Evolutionary conservation across 176 grass and related monocot genomes (phyloP).

Genomic region (Ampelocalamus luodianensis): DNA sequence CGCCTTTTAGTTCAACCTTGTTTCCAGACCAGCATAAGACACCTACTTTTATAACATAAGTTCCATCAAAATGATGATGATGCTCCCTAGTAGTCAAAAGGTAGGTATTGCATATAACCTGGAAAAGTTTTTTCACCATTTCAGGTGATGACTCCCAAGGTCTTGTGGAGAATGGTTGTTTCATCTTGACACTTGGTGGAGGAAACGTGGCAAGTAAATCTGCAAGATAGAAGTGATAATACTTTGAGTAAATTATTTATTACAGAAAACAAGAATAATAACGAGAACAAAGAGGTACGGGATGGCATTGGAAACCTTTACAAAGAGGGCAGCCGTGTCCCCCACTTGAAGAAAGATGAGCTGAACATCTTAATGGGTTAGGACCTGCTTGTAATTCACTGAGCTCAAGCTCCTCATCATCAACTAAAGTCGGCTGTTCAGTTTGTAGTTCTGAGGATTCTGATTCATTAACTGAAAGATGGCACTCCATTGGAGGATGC

Average conservation of each 20-base stretch:
- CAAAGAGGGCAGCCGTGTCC: constrained; percentile 87
- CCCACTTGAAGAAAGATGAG: constrained; percentile 89
- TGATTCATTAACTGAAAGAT: constrained; percentile 70
- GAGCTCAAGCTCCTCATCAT: constrained; percentile 97
- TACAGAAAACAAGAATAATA: background rate
- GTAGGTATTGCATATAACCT: constrained; percentile 56
- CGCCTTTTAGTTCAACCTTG: background rate
- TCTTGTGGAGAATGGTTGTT: constrained; percentile 72
- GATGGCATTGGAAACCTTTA: constrained; percentile 67
- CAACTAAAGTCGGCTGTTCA: constrained; percentile 58
- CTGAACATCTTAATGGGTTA: constrained; percentile 90
- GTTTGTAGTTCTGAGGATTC: constrained; percentile 58
- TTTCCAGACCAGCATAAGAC: constrained; percentile 8
- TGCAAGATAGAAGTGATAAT: constrained; percentile 43
- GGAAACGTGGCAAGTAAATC: constrained; percentile 98
- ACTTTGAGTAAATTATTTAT: constrained; percentile 23
- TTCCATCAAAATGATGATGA: constrained; percentile 5
- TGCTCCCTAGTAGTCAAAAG: constrained; percentile 2
- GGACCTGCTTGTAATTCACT: constrained; percentile 88
- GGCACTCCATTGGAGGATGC: constrained; percentile 58
- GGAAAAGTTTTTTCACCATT: constrained; percentile 97
- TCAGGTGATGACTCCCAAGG: constrained; percentile 90
- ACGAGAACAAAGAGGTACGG: background rate
- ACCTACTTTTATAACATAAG: background rate
- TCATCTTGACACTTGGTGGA: constrained; percentile 90